Percentiles rank a stretch among this genome's conserved stretches.
Conservation (phyloP, 495 filamentous ascomycete genomes). For the Penicillium lividum region DNA sequence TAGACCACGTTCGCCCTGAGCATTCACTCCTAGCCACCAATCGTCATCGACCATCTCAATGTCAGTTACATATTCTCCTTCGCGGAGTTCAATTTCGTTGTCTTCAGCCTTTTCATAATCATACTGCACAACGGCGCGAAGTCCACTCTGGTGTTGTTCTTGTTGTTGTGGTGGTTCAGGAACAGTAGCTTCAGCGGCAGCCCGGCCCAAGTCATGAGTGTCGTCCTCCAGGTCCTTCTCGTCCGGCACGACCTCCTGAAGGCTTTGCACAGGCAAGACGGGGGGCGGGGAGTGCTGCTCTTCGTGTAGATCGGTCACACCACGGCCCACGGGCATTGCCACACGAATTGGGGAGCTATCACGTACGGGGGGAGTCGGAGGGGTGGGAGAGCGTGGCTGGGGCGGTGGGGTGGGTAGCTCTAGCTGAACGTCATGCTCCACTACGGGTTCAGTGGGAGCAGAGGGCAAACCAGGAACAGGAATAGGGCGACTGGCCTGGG, state of each 20-base stretch:
- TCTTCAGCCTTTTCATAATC: constrained; percentile 98
- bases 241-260: constrained; percentile 59
- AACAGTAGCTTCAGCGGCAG: constrained; percentile 57
- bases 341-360: constrained; percentile 77
- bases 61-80: constrained; percentile 88
- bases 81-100: constrained; percentile 89
- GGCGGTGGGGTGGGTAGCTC: constrained; percentile 58
- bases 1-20: constrained; percentile 75
- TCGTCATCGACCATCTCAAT: constrained; percentile 97
- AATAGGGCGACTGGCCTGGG: constrained; percentile 53
- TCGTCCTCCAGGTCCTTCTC: constrained; percentile 67
- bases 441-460: constrained; percentile 49
- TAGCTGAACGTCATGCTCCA: constrained; percentile 38
- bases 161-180: constrained; percentile 10
- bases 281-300: constrained; percentile 51
- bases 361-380: constrained; percentile 55
- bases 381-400: constrained; percentile 60
- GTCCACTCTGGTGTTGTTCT: constrained; percentile 41
- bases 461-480: constrained; percentile 74
- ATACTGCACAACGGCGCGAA: constrained; percentile 79
- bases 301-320: constrained; percentile 49
- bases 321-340: constrained; percentile 80
- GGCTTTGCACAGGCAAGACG: constrained; percentile 56
- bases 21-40: constrained; percentile 96
- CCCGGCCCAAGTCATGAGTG: constrained; percentile 62